Conservation (phyloP, 345 rosid genomes). For the Brassica cretica region DNA sequence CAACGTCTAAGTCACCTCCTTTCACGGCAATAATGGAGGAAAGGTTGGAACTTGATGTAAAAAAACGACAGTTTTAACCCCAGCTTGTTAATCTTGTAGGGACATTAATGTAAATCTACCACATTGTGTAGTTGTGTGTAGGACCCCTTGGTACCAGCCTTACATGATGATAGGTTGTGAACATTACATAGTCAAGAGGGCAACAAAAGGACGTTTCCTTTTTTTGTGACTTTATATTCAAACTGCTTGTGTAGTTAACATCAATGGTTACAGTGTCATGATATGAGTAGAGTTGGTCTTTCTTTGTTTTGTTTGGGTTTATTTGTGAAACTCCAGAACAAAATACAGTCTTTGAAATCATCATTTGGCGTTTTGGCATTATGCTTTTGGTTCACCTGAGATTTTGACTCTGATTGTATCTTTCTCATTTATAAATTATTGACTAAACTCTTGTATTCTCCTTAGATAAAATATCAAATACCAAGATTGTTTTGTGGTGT, state of each 20-base stretch:
- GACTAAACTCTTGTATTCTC: not conserved
- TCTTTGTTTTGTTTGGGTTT: constrained; percentile 8
- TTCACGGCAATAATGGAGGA: constrained; percentile 65
- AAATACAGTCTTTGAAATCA: not conserved
- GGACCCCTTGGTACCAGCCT: constrained; percentile 38
- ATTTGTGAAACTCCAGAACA: not conserved
- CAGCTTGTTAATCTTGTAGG: constrained; percentile 15
- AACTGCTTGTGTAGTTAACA: constrained; percentile 29
- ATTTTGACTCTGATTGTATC: constrained; percentile 12
- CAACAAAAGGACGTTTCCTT: constrained; percentile 2
- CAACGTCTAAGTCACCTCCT: constrained; percentile 43
- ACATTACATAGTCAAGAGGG: constrained; percentile 37
- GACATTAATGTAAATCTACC: constrained; percentile 40
- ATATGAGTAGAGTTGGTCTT: constrained; percentile 5
- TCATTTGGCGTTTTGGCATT: not conserved
- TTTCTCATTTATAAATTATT: not conserved
- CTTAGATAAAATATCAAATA: not conserved
- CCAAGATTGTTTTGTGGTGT: not conserved
- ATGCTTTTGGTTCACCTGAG: constrained; percentile 20
- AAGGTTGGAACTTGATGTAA: constrained; percentile 21
- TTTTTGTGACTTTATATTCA: constrained; percentile 32
- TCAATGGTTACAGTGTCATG: constrained; percentile 18
- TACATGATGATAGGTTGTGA: constrained; percentile 33
- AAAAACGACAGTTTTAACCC: constrained; percentile 45
- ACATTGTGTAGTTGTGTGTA: constrained; percentile 25